These are phyloP conservation scores for Maudiozyma humilis DNA, from an alignment of 1,139 yeast genomes.

Conservation along the genomic window DNA sequence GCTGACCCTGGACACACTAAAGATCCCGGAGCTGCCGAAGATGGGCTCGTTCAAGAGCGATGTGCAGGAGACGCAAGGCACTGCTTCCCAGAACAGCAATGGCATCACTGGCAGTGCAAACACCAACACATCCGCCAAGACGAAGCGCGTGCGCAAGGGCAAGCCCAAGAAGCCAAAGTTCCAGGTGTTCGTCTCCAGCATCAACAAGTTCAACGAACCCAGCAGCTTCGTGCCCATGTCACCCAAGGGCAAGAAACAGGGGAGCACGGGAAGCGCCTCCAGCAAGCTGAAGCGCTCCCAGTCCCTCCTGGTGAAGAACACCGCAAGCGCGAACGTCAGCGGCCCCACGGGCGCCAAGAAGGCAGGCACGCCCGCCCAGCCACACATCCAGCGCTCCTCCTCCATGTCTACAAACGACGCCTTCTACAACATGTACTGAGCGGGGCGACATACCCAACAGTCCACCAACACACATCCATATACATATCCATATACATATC, in stretches of 20 bases:
- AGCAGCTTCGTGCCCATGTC: slow-evolving; percentile 11
- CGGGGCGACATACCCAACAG: no score
- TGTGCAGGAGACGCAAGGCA: neutral
- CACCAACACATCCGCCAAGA: neutral
- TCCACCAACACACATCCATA: neutral
- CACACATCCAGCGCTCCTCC: slow-evolving; percentile 2
- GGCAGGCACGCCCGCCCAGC: neutral
- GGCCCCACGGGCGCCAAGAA: neutral
- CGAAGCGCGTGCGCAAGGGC: slow-evolving; percentile 17
- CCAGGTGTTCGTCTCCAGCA: slow-evolving; percentile 30
- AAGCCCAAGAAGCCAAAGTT: slow-evolving; percentile 28
- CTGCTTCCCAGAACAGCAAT: slow-evolving; percentile 5
- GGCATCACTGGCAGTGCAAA: slow-evolving; percentile 4
- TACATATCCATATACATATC: neutral
- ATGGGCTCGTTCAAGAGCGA: slow-evolving; percentile 32
- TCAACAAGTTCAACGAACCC: slow-evolving; percentile 25
- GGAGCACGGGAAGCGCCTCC: slow-evolving; percentile 4
- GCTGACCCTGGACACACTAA: slow-evolving; percentile 12
- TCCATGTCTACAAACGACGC: slow-evolving; percentile 2
- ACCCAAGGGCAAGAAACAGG: slow-evolving; percentile 3
- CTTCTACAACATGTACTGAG: slow-evolving; percentile 3
- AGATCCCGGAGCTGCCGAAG: slow-evolving; percentile 31
- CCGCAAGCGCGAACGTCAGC: neutral
- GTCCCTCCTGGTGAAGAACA: slow-evolving; percentile 8
- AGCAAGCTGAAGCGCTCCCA: slow-evolving; percentile 11